Conservation (phyloP, 305 asterid species). For the Andrographis paniculata region DNA sequence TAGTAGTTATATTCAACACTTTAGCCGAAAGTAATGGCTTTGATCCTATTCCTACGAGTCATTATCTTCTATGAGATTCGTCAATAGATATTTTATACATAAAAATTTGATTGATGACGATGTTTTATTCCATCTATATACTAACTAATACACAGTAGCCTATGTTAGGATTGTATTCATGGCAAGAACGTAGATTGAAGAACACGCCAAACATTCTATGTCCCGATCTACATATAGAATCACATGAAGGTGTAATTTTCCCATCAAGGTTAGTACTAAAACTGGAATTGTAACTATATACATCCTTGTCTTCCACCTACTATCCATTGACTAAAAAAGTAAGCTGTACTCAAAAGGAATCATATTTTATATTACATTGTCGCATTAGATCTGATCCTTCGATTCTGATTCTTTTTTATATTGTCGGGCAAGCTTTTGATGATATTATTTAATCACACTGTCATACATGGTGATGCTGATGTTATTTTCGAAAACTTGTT, state of each 20-base stretch:
- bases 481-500: no score
- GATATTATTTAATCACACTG: not conserved
- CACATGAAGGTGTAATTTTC: slow-evolving; percentile 27
- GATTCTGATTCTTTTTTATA: not conserved
- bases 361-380: not conserved
- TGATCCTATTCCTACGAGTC: not conserved
- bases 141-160: no score
- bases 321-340: not conserved
- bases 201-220: no score
- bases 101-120: no score
- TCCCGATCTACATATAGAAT: no score
- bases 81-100: not conserved
- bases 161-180: no score
- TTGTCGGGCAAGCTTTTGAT: not conserved
- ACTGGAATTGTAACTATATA: not conserved
- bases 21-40: not conserved
- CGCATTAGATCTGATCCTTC: not conserved
- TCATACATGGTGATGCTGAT: not conserved
- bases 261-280: not conserved
- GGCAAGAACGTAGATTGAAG: no score
- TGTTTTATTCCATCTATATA: no score
- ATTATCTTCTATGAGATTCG: not conserved
- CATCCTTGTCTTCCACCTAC: slow-evolving; percentile 1
- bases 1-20: not conserved
- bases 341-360: not conserved